A percentile compares a stretch with the other conserved stretches of the same genome.
Evolutionary conservation across 371 early-diverging fungal genomes (phyloP).

Genomic region (Rhizopus stolonifer): DNA sequence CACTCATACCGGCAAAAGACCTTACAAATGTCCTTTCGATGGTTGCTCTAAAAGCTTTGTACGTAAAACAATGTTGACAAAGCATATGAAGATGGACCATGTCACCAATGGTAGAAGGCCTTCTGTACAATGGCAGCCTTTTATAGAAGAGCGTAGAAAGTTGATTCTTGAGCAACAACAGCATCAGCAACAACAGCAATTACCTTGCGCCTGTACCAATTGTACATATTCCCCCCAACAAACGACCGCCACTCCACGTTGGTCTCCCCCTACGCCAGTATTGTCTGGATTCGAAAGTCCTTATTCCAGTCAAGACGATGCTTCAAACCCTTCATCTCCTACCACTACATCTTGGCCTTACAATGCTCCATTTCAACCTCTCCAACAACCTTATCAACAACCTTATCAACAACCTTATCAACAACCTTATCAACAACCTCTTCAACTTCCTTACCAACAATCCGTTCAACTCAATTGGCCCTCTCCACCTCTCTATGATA

Average conservation of each 20-base stretch:
- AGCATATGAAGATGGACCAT: constrained; percentile 58
- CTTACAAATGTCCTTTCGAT: constrained; percentile 62
- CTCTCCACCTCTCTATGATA: constrained; percentile 11
- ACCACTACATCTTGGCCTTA: constrained; percentile 26
- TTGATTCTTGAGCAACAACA: constrained; percentile 36
- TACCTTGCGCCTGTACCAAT: constrained; percentile 22
- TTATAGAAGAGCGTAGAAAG: constrained; percentile 45
- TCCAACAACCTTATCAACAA: too few species aligned
- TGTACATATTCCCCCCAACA: constrained; percentile 14
- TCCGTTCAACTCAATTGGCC: constrained; percentile 7
- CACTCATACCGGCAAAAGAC: constrained; percentile 73
- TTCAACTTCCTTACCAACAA: too few species aligned
- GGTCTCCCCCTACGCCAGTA: constrained; percentile 25
- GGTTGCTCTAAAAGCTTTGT: constrained; percentile 67
- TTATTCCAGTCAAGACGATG: constrained; percentile 26
- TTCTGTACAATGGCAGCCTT: constrained; percentile 50
- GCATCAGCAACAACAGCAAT: constrained; percentile 23
- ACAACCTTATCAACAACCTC: too few species aligned
- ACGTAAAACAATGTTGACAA: constrained; percentile 69
- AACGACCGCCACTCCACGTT: constrained; percentile 8
- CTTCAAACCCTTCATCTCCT: constrained; percentile 33
- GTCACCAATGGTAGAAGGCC: constrained; percentile 39
- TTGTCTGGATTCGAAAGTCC: constrained; percentile 28
- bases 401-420: too few species aligned
- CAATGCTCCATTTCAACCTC: constrained; percentile 6